Evolutionary conservation across 2,329 filamentous ascomycete genomes (phyloP).

Genomic region (Fusarium sarcochroum): DNA sequence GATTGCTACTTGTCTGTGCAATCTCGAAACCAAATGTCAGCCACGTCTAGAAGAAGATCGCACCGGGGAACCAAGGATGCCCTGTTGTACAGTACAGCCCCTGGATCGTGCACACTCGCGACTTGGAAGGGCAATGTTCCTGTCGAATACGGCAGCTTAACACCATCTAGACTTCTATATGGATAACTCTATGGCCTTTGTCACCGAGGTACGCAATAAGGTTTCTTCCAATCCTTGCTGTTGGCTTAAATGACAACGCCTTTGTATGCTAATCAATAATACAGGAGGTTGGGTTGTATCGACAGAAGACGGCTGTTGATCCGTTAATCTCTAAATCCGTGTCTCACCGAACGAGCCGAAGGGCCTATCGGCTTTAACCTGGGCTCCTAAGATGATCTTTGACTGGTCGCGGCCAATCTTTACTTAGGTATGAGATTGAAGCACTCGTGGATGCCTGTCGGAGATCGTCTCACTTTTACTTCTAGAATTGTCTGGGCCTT

Average conservation of each 20-base stretch:
- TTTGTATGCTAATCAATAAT: too few relatives aligned
- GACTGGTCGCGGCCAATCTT: neutral
- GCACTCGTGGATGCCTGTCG: neutral
- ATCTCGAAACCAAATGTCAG: neutral
- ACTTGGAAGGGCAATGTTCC: too few relatives aligned
- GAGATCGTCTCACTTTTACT: neutral
- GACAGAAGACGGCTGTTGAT: neutral
- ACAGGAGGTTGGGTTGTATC: too few relatives aligned
- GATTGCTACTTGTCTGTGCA: neutral
- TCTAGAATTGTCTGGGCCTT: neutral
- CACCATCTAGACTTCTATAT: too few relatives aligned
- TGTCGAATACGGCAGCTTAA: too few relatives aligned
- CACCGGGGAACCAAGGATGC: neutral
- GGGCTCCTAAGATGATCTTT: too few relatives aligned
- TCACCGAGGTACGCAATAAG: too few relatives aligned
- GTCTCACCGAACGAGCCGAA: neutral
- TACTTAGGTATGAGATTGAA: neutral
- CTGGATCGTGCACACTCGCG: too few relatives aligned
- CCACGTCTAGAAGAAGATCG: neutral
- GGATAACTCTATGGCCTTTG: too few relatives aligned
- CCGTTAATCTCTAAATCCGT: neutral
- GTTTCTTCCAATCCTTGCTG: too few relatives aligned
- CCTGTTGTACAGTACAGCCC: too few relatives aligned
- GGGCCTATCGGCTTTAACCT: neutral
- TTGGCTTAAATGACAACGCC: too few relatives aligned